phyloP scores from a whole-genome alignment of 345 rosid species.

The Streptanthus diversifolius region DNA sequence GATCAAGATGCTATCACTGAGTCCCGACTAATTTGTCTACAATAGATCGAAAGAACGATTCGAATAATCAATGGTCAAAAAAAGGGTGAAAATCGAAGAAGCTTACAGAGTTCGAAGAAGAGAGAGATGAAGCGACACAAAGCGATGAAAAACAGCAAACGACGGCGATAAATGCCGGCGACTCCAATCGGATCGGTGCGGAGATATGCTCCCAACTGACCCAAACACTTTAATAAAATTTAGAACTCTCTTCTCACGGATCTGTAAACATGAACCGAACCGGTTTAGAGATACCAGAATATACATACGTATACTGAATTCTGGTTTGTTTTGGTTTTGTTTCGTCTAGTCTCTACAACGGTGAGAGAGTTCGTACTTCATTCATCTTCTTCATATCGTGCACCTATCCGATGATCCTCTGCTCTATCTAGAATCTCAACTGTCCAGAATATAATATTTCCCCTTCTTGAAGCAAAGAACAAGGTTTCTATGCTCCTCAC shows the following conservation, averaged over 20 bases:
- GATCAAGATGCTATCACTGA: neutral
- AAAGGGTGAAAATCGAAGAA: neutral
- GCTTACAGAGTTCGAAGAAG: neutral
- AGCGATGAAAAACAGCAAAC: neutral
- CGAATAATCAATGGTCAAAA: neutral
- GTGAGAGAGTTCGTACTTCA: neutral
- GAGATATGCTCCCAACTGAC: constrained; percentile 10
- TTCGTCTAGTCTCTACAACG: too few species aligned
- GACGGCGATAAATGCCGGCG: constrained; percentile 25
- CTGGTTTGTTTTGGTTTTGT: constrained; percentile 7
- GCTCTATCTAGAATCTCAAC: too few species aligned
- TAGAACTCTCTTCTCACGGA: neutral
- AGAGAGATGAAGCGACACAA: neutral
- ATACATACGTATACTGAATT: neutral
- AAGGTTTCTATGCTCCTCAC: too few species aligned
- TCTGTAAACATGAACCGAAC: constrained; percentile 4
- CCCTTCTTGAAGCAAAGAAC: too few species aligned
- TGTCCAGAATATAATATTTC: too few species aligned
- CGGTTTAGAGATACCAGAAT: neutral
- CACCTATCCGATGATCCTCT: too few species aligned
- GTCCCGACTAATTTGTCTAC: neutral
- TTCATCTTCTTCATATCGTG: neutral
- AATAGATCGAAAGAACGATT: neutral
- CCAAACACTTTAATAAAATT: neutral
- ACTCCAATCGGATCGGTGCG: constrained; percentile 15